Base-by-base conservation (phyloP, 2,329 filamentous ascomycete species). In the Hypocrella siamensis region DNA sequence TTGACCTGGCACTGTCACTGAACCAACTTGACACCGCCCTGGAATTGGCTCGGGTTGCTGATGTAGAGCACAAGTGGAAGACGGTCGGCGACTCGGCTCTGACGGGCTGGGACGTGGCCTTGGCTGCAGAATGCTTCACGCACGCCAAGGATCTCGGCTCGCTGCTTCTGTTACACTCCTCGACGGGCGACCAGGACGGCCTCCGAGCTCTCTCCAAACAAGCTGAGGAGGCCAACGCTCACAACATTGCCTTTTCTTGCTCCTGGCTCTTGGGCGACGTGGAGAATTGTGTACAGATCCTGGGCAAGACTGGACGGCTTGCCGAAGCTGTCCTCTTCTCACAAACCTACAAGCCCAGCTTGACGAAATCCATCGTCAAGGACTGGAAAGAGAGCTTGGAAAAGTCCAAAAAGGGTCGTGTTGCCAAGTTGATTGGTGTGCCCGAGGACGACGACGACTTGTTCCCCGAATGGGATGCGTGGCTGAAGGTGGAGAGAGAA, bases 61-160 rank as follows among this genome's bases (percentile, higher is more conserved):
- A 94, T 40, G 81, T 76, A 2, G 90, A 96, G 53, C 88, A 96
- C 60, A 93, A 93, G 59, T 98, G 90, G 90, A 96, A 96, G 68
- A 86, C 75, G 4, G 83, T 98, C 4, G 90, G 90, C 37, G 90
- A 98, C 45, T 81, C 86, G 2, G 90, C 90, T 2, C 69, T 98
- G 26, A 61, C 75, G 8, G 78, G 65, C 2, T 98, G 88, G 90
- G 78, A 98, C 46, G 68, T 98, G 21, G 65, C 70, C 5, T 71
- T 96, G 3, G 90, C 90, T 0, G 79, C 90, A 30, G 84, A 96
- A 56, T 96, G 88, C 59, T 98, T 96, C 54, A 75, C 74, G 14
- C 76, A 90, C 36, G 85, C 86, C 28, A 90, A 84, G 48, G 90
- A 98, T 48, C 63, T 94, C 3, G 86, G 88, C 26, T 93, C 84